These are phyloP conservation scores for Scedosporium apiospermum DNA, from an alignment of 2,329 filamentous ascomycete species.

Conservation along the genomic window DNA sequence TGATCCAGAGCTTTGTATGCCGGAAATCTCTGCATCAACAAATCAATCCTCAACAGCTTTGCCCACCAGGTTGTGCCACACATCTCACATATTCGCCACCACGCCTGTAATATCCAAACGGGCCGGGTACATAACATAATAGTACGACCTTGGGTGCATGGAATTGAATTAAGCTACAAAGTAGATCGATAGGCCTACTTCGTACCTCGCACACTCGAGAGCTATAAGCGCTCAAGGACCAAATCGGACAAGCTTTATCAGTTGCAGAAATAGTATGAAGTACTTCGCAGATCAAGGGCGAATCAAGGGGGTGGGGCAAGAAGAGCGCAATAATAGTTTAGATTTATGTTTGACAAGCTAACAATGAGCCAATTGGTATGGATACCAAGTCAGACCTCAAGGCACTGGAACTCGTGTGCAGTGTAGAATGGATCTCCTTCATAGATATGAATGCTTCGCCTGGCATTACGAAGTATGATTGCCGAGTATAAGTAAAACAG, in stretches of 20 bases:
- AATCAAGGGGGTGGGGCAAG: neutral
- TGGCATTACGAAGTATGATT: too few species aligned
- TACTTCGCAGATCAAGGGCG: neutral
- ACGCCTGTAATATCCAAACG: neutral
- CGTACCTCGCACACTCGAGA: neutral
- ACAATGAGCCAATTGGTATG: too few species aligned
- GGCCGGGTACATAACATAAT: neutral
- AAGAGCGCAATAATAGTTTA: neutral
- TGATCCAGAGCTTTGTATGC: too few species aligned
- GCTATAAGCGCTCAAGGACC: neutral
- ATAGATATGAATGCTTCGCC: too few species aligned
- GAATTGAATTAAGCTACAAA: neutral
- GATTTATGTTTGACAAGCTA: neutral
- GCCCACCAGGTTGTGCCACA: neutral
- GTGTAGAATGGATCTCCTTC: too few species aligned
- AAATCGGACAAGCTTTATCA: neutral
- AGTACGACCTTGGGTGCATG: neutral
- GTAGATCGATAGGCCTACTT: neutral
- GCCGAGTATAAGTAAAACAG: too few species aligned
- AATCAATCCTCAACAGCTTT: neutral
- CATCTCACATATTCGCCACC: neutral
- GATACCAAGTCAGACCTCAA: too few species aligned
- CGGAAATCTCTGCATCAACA: neutral
- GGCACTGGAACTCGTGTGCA: too few species aligned
- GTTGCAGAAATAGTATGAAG: neutral